phyloP scores from a whole-genome alignment of 768 basidiomycete species.

The Boletellus sp. region DNA sequence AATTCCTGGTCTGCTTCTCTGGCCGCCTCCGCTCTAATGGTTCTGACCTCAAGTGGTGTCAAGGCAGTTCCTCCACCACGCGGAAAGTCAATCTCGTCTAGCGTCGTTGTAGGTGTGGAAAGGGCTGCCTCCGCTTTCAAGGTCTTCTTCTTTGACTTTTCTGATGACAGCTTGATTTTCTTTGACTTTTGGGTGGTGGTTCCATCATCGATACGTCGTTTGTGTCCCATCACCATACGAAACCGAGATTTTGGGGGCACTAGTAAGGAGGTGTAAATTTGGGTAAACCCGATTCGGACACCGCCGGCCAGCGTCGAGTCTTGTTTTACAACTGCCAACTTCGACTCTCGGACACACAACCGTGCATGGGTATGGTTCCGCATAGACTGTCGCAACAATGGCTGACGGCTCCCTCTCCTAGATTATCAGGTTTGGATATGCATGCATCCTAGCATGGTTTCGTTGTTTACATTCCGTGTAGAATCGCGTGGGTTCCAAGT shows the following conservation, averaged over 20 bases:
- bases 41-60: conserved; percentile 86
- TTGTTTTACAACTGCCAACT: conserved; percentile 4
- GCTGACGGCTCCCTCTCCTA: conserved; percentile 26
- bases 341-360: not conserved
- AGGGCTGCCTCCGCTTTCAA: conserved; percentile 28
- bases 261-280: conserved; percentile 12
- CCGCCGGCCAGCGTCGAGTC: not conserved
- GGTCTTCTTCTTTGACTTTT: conserved; percentile 25
- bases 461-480: conserved; percentile 29
- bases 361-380: conserved; percentile 30
- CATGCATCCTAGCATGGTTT: too few species aligned
- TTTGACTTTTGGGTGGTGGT: conserved; percentile 50
- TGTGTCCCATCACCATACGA: conserved; percentile 45
- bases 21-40: conserved; percentile 76
- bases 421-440: conserved; percentile 62
- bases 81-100: conserved; percentile 89
- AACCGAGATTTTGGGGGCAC: not conserved
- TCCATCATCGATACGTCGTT: conserved; percentile 59
- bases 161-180: conserved; percentile 49
- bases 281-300: conserved; percentile 14
- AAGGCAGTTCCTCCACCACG: conserved; percentile 89
- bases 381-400: not conserved
- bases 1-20: conserved; percentile 82
- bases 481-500: conserved; percentile 95
- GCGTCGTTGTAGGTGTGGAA: conserved; percentile 37